Evolutionary conservation across 2,329 filamentous ascomycete species (phyloP).

Genomic region (Colletotrichum sp.): DNA sequence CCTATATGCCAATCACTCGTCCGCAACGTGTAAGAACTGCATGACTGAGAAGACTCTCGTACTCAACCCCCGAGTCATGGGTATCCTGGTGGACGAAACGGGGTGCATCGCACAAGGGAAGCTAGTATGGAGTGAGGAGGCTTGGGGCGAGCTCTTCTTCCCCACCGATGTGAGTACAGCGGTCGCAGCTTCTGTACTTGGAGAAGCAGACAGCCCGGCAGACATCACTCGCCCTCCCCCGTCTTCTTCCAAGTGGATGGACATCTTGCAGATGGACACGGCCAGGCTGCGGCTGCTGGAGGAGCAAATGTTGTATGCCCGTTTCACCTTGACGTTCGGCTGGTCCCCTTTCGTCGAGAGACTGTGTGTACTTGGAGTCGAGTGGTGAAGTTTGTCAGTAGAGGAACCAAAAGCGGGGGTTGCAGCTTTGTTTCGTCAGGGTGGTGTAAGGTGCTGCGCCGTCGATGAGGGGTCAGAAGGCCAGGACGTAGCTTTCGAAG

Average conservation of each 20-base stretch:
- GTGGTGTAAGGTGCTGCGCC: background rate
- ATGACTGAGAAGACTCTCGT: slow-evolving; percentile 28
- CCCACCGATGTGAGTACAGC: background rate
- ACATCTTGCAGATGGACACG: slow-evolving; percentile 28
- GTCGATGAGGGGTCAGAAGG: slow-evolving; percentile 5
- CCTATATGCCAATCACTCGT: slow-evolving; percentile 54
- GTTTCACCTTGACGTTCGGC: slow-evolving; percentile 60
- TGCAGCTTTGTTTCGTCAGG: slow-evolving; percentile 13
- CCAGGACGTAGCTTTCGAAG: background rate
- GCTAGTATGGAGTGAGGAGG: slow-evolving; percentile 55
- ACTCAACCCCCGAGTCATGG: slow-evolving; percentile 46
- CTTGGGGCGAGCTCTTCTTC: slow-evolving; percentile 50
- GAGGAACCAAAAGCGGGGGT: slow-evolving; percentile 10
- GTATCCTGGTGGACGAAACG: slow-evolving; percentile 57
- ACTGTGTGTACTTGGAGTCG: slow-evolving; percentile 46
- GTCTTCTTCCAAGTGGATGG: slow-evolving; percentile 34
- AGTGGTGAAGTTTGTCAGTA: slow-evolving; percentile 32
- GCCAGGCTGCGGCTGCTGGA: slow-evolving; percentile 54
- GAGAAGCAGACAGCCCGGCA: background rate
- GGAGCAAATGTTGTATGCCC: slow-evolving; percentile 53
- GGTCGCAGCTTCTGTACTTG: background rate
- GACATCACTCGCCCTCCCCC: background rate
- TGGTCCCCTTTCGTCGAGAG: slow-evolving; percentile 47
- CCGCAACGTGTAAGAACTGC: slow-evolving; percentile 43
- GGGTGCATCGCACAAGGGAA: slow-evolving; percentile 55